Evolutionary conservation across 2,329 filamentous ascomycete species (phyloP), one percentile per base, ranked within the genome.

Genomic region (Cephalotrichum gorgonifer): DNA sequence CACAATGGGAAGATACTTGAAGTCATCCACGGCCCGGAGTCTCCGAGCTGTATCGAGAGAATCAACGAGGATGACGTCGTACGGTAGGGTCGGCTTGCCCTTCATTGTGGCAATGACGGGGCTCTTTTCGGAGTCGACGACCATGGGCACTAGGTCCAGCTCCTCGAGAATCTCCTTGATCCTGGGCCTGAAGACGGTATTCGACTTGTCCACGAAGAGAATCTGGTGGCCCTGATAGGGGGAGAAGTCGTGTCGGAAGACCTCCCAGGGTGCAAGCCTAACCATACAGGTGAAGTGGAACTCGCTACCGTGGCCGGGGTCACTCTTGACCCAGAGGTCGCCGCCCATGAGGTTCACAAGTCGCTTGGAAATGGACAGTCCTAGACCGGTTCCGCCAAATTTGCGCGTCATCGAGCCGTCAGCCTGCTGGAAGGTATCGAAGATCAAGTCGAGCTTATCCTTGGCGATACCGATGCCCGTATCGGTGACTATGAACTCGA

Each of bases 361-460:
- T 56, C 90, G 81, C 71, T 95, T 94, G 26, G 91, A 97, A 60
- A 97, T 97, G 15, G 91, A 96, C 25, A 97, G 70, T 56, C 91
- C 91, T 9, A 97, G 78, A 57, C 91, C 91, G 6, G 93, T 97
- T 58, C 91, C 91, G 58, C 91, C 91, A 64, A 97, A 97, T 63
- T 94, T 93, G 58, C 90, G 81, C 2, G 91, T 97, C 65, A 94
- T 97, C 30, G 90, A 96, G 33, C 91, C 91, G 63, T 97, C 93
- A 20, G 93, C 93, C 70, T 97, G 93, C 66, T 96, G 91, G 81
- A 97, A 97, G 1, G 91, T 97, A 68, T 97, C 93, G 67, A 98
- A 97, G 62, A 98, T 97, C 55, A 97, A 75, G 62, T 95, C 89
- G 48, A 97, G 78, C 71, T 97, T 97, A 68, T 97, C 90, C 55